Conservation (phyloP, 2,329 filamentous ascomycete genomes). For the Clonostachys rhizophaga region DNA sequence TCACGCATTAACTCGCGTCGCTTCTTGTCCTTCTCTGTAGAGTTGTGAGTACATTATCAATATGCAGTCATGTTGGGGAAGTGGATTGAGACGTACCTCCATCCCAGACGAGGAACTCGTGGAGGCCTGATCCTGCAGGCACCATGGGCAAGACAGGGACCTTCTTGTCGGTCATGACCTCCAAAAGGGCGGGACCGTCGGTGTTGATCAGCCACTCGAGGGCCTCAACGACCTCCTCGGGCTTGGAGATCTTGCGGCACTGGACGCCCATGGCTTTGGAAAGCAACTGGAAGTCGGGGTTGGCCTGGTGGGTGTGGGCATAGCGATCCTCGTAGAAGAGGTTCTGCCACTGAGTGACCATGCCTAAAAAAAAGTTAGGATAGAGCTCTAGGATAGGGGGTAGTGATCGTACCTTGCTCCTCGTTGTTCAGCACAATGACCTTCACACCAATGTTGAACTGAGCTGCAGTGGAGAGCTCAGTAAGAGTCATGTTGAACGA, state of each 20-base stretch:
- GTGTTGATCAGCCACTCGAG: constrained; percentile 85
- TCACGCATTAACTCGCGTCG: constrained; percentile 63
- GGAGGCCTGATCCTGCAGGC: constrained; percentile 76
- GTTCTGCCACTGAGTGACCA: constrained; percentile 98
- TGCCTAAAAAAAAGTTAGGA: constrained; percentile 35
- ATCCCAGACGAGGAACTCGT: constrained; percentile 70
- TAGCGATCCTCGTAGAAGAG: constrained; percentile 95
- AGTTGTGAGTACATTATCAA: not conserved
- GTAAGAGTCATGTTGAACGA: constrained; percentile 99
- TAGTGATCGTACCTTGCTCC: constrained; percentile 95
- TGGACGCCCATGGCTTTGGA: constrained; percentile 88
- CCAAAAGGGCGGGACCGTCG: constrained; percentile 88
- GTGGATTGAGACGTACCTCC: constrained; percentile 17
- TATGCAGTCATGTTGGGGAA: not conserved
- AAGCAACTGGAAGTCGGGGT: constrained; percentile 93
- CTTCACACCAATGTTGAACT: constrained; percentile 97
- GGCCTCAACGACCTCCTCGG: constrained; percentile 71
- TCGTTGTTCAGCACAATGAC: constrained; percentile 93
- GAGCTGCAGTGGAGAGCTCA: constrained; percentile 85
- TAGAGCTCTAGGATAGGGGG: too few species aligned
- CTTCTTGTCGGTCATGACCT: constrained; percentile 88
- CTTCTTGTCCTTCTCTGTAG: constrained; percentile 61
- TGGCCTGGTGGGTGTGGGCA: constrained; percentile 87
- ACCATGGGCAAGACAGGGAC: constrained; percentile 98
- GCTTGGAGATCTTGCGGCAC: constrained; percentile 65